Evolutionary conservation across 371 early-diverging fungal genomes (phyloP).

Genomic region (Mortierella sp.): DNA sequence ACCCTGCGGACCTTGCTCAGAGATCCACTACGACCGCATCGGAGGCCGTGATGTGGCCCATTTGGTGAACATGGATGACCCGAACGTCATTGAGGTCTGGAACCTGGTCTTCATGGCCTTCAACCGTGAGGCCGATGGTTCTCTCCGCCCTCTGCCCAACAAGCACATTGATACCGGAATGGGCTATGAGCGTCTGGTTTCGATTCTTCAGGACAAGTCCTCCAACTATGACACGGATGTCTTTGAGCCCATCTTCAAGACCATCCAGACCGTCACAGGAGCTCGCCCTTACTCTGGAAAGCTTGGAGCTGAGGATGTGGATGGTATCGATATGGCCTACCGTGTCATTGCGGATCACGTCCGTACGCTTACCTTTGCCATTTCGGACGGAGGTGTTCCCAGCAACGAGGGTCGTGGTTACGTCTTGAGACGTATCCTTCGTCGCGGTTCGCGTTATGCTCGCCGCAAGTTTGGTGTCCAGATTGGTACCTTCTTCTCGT

Average conservation of each 20-base stretch:
- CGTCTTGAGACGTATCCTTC: slow-evolving; percentile 97
- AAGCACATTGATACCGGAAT: slow-evolving; percentile 99
- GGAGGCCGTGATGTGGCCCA: slow-evolving; percentile 95
- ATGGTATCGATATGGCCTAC: slow-evolving; percentile 98
- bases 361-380: slow-evolving; percentile 98
- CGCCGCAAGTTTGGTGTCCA: slow-evolving; percentile 92
- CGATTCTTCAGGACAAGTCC: slow-evolving; percentile 94
- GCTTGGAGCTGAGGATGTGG: slow-evolving; percentile 91
- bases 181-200: slow-evolving; percentile 98
- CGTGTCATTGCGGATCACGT: slow-evolving; percentile 99
- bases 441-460: slow-evolving; percentile 97
- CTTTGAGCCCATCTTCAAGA: slow-evolving; percentile 87
- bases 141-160: slow-evolving; percentile 91
- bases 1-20: slow-evolving; percentile 99
- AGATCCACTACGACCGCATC: slow-evolving; percentile 99
- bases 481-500: slow-evolving; percentile 93
- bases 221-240: slow-evolving; percentile 99
- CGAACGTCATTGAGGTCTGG: slow-evolving; percentile 99
- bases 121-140: slow-evolving; percentile 97
- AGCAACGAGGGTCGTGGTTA: slow-evolving; percentile 99
- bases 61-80: slow-evolving; percentile 99
- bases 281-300: slow-evolving; percentile 87
- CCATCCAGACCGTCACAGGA: slow-evolving; percentile 89
- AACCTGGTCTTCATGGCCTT: slow-evolving; percentile 99
- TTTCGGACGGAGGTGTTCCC: slow-evolving; percentile 97